Conservation (phyloP, 257 asterid genomes). For the Leptodermis oblonga region DNA sequence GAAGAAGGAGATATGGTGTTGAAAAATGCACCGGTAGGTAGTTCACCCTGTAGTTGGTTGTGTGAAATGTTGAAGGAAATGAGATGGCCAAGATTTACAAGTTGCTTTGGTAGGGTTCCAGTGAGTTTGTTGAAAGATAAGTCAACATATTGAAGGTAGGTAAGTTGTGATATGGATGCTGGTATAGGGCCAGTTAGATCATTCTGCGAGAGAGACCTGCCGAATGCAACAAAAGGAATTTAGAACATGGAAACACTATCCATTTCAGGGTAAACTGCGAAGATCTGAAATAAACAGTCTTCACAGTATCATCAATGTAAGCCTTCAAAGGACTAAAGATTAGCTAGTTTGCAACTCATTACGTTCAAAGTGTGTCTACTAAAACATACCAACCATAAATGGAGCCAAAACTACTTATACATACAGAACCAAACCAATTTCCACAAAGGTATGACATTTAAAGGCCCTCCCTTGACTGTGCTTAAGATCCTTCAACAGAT, state of each 20-base stretch:
- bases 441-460: not conserved
- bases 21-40: slow-evolving; percentile 72
- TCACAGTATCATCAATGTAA: not conserved
- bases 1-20: slow-evolving; percentile 73
- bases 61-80: slow-evolving; percentile 74
- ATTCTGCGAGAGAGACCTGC: slow-evolving; percentile 67
- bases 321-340: too few relatives aligned
- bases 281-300: not conserved
- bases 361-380: not conserved
- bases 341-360: not conserved
- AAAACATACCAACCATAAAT: not conserved
- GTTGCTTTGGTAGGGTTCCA: slow-evolving; percentile 68
- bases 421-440: not conserved
- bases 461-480: not conserved
- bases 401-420: too few relatives aligned
- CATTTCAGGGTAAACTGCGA: not conserved
- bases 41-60: slow-evolving; percentile 77
- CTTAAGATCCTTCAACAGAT: not conserved
- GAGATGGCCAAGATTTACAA: slow-evolving; percentile 59
- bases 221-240: slow-evolving; percentile 14
- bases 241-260: slow-evolving; percentile 5
- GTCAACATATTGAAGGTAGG: slow-evolving; percentile 51
- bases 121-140: slow-evolving; percentile 72
- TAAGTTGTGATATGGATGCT: slow-evolving; percentile 48
- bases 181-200: slow-evolving; percentile 63